A percentile compares a stretch with the other conserved stretches of the same genome.
These are phyloP conservation scores for Didymella sp. DNA, from an alignment of 2,329 filamentous ascomycete genomes.

Conservation along the genomic window DNA sequence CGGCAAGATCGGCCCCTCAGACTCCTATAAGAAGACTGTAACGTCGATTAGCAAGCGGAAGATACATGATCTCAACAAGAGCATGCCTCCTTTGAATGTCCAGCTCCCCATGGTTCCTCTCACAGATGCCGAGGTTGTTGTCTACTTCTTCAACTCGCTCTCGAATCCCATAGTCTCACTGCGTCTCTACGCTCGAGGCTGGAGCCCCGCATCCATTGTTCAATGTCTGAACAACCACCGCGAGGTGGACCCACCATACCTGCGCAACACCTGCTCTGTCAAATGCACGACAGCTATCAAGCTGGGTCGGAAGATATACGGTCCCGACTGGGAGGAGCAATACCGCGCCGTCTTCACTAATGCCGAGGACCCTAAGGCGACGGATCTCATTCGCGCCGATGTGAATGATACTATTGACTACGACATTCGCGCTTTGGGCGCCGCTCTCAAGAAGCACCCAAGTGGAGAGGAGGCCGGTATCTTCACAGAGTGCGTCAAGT, in stretches of 20 bases:
- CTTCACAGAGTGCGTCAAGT: slow-evolving; percentile 40
- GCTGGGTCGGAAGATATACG: slow-evolving; percentile 23
- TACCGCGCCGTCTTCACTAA: slow-evolving; percentile 14
- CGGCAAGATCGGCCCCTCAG: slow-evolving; percentile 22
- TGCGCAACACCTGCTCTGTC: slow-evolving; percentile 41
- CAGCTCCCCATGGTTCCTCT: slow-evolving; percentile 35
- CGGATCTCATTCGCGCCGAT: slow-evolving; percentile 32
- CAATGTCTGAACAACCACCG: slow-evolving; percentile 36
- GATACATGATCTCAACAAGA: slow-evolving; percentile 28
- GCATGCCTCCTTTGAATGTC: slow-evolving; percentile 22
- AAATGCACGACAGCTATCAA: slow-evolving; percentile 39
- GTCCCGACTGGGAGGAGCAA: slow-evolving; percentile 23
- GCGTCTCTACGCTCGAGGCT: slow-evolving; percentile 35
- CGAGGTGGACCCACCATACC: slow-evolving; percentile 31
- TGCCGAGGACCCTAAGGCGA: slow-evolving; percentile 26
- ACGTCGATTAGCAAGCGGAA: slow-evolving; percentile 28
- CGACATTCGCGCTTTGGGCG: slow-evolving; percentile 24
- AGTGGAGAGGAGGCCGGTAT: slow-evolving; percentile 24
- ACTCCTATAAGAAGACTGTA: slow-evolving; percentile 5
- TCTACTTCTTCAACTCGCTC: slow-evolving; percentile 44
- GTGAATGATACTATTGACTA: slow-evolving; percentile 15
- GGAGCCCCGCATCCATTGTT: slow-evolving; percentile 34
- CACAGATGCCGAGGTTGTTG: slow-evolving; percentile 39
- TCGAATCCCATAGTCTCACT: slow-evolving; percentile 32
- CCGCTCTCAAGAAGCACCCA: slow-evolving; percentile 30